Percentiles rank a stretch among this genome's conserved stretches.
Conservation (phyloP, 345 rosid genomes). For the Moringa oleifera region DNA sequence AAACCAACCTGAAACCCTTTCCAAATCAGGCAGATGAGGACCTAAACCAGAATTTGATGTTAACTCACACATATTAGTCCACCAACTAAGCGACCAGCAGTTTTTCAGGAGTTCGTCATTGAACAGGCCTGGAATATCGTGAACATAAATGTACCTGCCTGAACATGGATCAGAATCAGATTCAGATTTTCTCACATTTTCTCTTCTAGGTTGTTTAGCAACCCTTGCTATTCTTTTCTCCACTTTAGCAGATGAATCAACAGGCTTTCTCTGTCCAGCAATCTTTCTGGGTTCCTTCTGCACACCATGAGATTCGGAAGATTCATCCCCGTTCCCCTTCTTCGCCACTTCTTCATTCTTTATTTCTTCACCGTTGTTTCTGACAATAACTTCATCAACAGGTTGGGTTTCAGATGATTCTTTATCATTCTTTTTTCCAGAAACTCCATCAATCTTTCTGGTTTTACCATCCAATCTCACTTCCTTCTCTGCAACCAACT, state of each 20-base stretch:
- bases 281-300: background rate
- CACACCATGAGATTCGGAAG: background rate
- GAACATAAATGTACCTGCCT: constrained; percentile 53
- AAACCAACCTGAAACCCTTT: constrained; percentile 56
- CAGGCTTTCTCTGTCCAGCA: background rate
- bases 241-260: constrained; percentile 3
- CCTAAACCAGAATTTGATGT: constrained; percentile 59
- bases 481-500: background rate
- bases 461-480: constrained; percentile 1
- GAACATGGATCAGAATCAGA: constrained; percentile 31
- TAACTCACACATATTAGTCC: constrained; percentile 60
- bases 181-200: background rate
- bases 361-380: constrained; percentile 1
- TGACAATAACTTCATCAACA: background rate
- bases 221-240: background rate
- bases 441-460: background rate
- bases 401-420: constrained; percentile 23
- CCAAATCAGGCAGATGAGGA: constrained; percentile 33
- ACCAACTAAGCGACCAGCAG: constrained; percentile 46
- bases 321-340: background rate
- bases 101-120: constrained; percentile 62
- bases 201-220: background rate
- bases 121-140: constrained; percentile 50
- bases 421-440: background rate
- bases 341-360: background rate